A percentile compares a stretch with the other conserved stretches of the same genome.
Evolutionary conservation across 805 yeast species (phyloP).

Genomic region (Zygotorulaspora chibaensis): DNA sequence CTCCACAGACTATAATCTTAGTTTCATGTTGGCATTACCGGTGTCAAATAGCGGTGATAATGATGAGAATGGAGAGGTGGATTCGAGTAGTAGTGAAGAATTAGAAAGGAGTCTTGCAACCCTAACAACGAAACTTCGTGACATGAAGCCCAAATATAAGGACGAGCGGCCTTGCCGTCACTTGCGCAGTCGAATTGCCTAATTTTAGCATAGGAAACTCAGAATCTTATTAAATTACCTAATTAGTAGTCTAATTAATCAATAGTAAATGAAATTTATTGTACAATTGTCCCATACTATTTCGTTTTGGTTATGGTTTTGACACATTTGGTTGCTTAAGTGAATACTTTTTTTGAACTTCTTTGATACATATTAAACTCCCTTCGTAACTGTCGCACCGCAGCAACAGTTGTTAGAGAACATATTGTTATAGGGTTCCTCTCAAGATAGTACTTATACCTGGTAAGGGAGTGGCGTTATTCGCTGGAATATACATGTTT

Average conservation of each 20-base stretch:
- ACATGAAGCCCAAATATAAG: neutral
- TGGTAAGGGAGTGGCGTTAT: constrained; percentile 22
- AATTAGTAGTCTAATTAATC: too few relatives aligned
- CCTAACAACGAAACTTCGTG: constrained; percentile 5
- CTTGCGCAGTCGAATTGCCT: neutral
- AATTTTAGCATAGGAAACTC: too few relatives aligned
- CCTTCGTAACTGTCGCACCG: neutral
- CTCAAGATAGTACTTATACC: constrained; percentile 28
- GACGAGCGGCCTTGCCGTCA: constrained; percentile 4
- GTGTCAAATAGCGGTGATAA: constrained; percentile 27
- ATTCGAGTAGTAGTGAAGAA: neutral
- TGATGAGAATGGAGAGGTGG: neutral
- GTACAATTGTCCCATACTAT: too few relatives aligned
- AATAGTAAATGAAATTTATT: too few relatives aligned
- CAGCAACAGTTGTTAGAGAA: too few relatives aligned
- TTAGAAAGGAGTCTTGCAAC: neutral
- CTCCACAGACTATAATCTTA: constrained; percentile 72
- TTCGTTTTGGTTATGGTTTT: too few relatives aligned
- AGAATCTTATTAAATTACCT: too few relatives aligned
- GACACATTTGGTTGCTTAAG: too few relatives aligned
- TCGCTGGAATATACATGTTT: constrained; percentile 5
- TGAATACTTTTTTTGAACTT: too few relatives aligned
- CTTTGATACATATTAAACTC: neutral
- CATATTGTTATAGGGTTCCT: constrained; percentile 16
- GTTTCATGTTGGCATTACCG: constrained; percentile 89